Base-by-base conservation (phyloP, 2,329 filamentous ascomycete genomes). In the Alternaria tenuissima region DNA sequence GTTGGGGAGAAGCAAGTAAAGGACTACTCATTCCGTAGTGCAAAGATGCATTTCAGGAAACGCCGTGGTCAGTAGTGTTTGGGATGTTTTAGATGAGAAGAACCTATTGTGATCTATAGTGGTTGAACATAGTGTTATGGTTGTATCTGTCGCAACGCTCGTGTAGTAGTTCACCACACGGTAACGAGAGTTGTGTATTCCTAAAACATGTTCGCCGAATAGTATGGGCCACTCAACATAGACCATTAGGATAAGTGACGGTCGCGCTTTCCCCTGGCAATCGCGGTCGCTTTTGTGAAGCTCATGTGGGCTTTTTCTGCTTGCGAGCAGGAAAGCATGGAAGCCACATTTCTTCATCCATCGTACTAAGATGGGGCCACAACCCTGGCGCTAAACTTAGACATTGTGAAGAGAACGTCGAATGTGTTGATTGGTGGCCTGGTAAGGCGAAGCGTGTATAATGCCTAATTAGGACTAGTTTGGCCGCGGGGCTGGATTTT, bases 91-190 rank as follows among this genome's bases (percentile, higher is more conserved):
- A 12, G 5, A 36, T 0, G 1, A 12, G 32, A 36, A 36, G 14
- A 36, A 14, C 3, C 0, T 0, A 7, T 36, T 1, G 32, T 14
- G 14, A 3, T 3, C 32, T 14, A 36, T 5, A 36, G 11, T 3
- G 32, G 6, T 36, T 36, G 11, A 16, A 16, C 2, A 1, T 24
- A 1, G 24, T 0, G 3, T 36, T 14, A 36, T 36, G 32, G 1
- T 1, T 7, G 32, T 36, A 2, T 7, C 5, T 36, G 32, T 34
- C 2, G 14, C 32, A 34, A 34, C 1, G 12, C 32, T 16, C 32
- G 12, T 34, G 5, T 16, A 34, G 32, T 16, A 5, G 1, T 34
- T 16, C 1, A 16, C 12, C 32, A 1, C 11, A 16, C 32, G 0
- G 12, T 0, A 34, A 34, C 32, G 0, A 34, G 12, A 4, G 0